These are phyloP conservation scores for Suhomyces tanzawaensis DNA, from an alignment of 805 yeast species.

Conservation along the genomic window DNA sequence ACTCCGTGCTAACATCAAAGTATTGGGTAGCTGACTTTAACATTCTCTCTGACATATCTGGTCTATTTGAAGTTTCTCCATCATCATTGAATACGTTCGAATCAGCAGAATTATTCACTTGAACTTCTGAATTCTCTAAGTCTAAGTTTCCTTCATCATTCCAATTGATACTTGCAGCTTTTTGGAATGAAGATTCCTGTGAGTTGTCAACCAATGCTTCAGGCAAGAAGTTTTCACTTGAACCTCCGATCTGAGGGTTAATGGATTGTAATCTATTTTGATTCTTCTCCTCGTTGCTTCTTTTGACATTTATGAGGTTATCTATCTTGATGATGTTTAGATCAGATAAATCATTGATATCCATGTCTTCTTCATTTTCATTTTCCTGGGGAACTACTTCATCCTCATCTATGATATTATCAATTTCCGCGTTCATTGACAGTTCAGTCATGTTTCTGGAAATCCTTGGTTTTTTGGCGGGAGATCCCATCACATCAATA, in stretches of 20 bases:
- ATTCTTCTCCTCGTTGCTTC: constrained; percentile 13
- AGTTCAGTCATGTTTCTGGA: neutral
- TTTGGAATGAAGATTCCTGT: constrained; percentile 32
- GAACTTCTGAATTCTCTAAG: constrained; percentile 24
- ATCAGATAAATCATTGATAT: constrained; percentile 38
- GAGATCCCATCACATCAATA: constrained; percentile 14
- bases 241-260: neutral
- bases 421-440: constrained; percentile 8
- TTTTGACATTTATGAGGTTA: constrained; percentile 28
- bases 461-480: constrained; percentile 14
- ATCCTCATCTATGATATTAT: neutral
- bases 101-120: constrained; percentile 5
- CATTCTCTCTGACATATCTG: constrained; percentile 1
- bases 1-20: constrained; percentile 21
- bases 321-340: constrained; percentile 39
- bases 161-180: constrained; percentile 43
- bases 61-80: neutral
- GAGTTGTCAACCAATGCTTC: constrained; percentile 11
- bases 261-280: constrained; percentile 1
- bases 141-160: constrained; percentile 34
- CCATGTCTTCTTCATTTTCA: constrained; percentile 20
- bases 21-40: constrained; percentile 18
- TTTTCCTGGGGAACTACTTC: constrained; percentile 5
- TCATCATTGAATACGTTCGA: constrained; percentile 4
- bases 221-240: too few relatives aligned